phyloP scores from a whole-genome alignment of 306 rosid genomes.

The Phaseolus lunatus region DNA sequence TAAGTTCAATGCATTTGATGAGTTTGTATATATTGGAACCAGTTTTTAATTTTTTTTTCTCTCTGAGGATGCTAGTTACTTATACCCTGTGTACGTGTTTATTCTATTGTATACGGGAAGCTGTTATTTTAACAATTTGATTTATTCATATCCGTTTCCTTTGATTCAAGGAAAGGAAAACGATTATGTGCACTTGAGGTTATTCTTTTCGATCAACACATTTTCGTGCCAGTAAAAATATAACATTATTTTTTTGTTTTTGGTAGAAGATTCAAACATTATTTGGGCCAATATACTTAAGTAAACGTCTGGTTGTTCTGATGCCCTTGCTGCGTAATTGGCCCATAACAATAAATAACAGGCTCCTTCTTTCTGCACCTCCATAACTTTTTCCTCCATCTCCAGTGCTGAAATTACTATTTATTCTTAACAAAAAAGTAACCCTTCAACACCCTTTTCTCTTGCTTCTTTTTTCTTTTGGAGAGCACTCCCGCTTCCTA shows the following conservation, averaged over 20 bases:
- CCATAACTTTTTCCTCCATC: no score
- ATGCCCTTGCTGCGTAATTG: no score
- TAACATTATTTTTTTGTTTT: not conserved
- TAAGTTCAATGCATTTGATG: conserved; percentile 1
- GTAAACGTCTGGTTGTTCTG: no score
- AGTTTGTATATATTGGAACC: conserved; percentile 35
- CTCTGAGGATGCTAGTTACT: not conserved
- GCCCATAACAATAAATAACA: no score
- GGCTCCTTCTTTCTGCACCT: no score
- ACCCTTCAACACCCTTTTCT: no score
- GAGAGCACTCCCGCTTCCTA: no score
- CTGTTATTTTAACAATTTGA: conserved; percentile 31
- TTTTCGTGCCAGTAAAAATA: not conserved
- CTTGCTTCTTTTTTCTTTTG: no score
- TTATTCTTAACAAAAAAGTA: no score
- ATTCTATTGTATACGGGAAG: conserved; percentile 28
- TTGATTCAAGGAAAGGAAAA: conserved; percentile 30
- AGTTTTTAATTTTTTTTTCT: not conserved
- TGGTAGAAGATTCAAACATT: not conserved
- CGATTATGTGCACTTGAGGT: conserved; percentile 1
- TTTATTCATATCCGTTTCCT: conserved; percentile 33
- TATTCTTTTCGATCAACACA: not conserved
- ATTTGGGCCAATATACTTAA: no score
- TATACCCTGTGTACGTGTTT: not conserved
- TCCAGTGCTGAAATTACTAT: no score